A percentile compares a stretch with the other conserved stretches of the same genome.
phyloP scores from a whole-genome alignment of 1,284 basidiomycete genomes.

The Ganoderma multipileum region DNA sequence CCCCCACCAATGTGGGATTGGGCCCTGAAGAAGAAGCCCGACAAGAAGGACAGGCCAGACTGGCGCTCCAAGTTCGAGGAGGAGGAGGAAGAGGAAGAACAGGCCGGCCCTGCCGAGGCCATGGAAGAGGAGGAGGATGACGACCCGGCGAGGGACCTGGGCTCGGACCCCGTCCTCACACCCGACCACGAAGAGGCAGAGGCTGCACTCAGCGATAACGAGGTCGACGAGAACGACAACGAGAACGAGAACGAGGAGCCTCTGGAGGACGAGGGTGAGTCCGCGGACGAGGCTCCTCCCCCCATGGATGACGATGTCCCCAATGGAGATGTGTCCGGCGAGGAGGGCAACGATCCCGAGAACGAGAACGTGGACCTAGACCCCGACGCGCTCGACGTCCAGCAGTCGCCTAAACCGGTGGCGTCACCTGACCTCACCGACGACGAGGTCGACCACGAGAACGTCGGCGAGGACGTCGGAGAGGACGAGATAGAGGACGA shows the following conservation, averaged over 20 bases:
- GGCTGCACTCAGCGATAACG: conserved; percentile 29
- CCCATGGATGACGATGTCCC: conserved; percentile 9
- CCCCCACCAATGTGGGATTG: conserved; percentile 82
- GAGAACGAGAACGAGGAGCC: conserved; percentile 27
- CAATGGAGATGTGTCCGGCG: conserved; percentile 31
- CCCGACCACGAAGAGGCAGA: conserved; percentile 17
- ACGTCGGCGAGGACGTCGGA: conserved; percentile 16
- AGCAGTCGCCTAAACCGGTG: conserved; percentile 30
- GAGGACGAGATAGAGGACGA: conserved; percentile 39
- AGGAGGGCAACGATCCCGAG: conserved; percentile 41
- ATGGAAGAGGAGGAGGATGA: conserved; percentile 71
- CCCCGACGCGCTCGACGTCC: conserved; percentile 20
- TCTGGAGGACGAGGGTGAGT: conserved; percentile 26
- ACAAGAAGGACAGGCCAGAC: conserved; percentile 36
- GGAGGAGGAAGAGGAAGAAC: conserved; percentile 59
- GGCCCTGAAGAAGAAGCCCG: conserved; percentile 58
- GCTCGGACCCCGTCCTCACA: conserved; percentile 22
- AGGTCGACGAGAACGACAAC: conserved; percentile 32
- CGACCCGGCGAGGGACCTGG: conserved; percentile 43
- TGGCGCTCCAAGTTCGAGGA: conserved; percentile 56
- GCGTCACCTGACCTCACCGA: conserved; percentile 36
- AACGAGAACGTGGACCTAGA: conserved; percentile 38
- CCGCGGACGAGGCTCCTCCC: conserved; percentile 24
- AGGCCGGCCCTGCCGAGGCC: conserved; percentile 55
- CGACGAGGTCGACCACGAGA: conserved; percentile 32